Percentiles rank a stretch among this genome's conserved stretches.
Evolutionary conservation across 371 early-diverging fungal genomes (phyloP).

Genomic region (Mucor ambiguus): DNA sequence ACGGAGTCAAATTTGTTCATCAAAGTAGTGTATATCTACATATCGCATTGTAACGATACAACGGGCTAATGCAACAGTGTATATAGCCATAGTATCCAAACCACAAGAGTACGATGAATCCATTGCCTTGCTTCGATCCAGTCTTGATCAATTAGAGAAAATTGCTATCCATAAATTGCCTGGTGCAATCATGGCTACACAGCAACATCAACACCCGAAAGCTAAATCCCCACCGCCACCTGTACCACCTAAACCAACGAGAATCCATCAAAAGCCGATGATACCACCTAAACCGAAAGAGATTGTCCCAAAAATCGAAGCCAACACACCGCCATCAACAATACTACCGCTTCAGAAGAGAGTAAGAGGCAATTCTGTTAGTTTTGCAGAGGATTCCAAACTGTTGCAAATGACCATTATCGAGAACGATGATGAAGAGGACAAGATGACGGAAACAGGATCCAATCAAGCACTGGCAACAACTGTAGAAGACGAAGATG

Average conservation of each 20-base stretch:
- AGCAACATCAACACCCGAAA: neutral
- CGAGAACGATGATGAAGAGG: conserved; percentile 14
- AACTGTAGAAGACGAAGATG: conserved; percentile 50
- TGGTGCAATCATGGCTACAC: conserved; percentile 8
- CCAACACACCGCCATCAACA: neutral
- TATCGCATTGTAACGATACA: no score
- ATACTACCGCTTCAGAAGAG: conserved; percentile 1
- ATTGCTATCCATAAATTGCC: conserved; percentile 32
- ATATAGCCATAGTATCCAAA: conserved; percentile 38
- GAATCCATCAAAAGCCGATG: conserved; percentile 28
- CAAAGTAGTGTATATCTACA: conserved; percentile 35
- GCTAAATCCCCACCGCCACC: conserved; percentile 22
- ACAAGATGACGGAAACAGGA: neutral
- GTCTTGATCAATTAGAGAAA: conserved; percentile 39
- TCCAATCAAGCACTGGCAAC: conserved; percentile 9
- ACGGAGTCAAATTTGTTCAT: conserved; percentile 46
- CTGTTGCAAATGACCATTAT: neutral
- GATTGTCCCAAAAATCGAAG: neutral
- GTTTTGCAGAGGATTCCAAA: conserved; percentile 35
- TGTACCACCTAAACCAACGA: conserved; percentile 36
- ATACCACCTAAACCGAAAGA: conserved; percentile 44
- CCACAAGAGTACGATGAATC: conserved; percentile 34
- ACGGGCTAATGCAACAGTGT: neutral
- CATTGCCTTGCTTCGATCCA: conserved; percentile 35
- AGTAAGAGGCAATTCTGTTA: conserved; percentile 46